Base-by-base conservation (phyloP, 1,139 yeast genomes). In the Kluyveromyces sp. region DNA sequence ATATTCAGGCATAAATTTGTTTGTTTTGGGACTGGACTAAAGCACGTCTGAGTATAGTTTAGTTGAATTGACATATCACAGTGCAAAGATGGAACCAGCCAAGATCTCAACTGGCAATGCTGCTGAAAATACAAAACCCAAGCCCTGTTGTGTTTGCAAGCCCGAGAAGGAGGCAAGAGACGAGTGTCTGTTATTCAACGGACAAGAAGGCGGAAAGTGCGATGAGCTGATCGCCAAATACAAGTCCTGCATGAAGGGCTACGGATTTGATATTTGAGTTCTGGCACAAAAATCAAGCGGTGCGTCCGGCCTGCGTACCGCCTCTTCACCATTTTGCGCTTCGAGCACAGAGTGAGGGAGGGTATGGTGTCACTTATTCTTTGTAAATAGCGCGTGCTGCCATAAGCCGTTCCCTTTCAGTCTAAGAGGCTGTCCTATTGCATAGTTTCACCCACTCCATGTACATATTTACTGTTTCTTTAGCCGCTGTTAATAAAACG, bases 71-170 rank as follows among this genome's bases (percentile, higher is more conserved):
- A 22, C 26, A 9, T n/a, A 22, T 9, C 26, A 22, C 8, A 22
- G 6, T 22, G 26, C 33, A 13, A 12, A 30, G 9, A 30, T 30
- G 15, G 33, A 30, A 13, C 17, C 33, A 22, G 26, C 9, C 6
- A 22, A 16, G 22, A 13, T 9, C 28, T 37, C 28, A 35, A 33
- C 17, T 32, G 31, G 35, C 15, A 39, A 16, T 11, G 33, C 43
- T 9, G 29, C 46, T 29, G 55, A 51, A 20, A 56, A 52, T 39
- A 4, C 37, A 3, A 83, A 85, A 62, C 94, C 94, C 53, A 92
- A 89, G 69, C 96, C 98, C 49, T 92, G 98, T 67, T 92, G 98
- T 59, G 97, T 92, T 26, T 92, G 98, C 66, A 76, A 82, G 53
- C 84, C 82, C 31, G 94, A 89, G 61, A 92, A 89, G 70, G 75